Conservation (phyloP, 352 stramenopile genomes). For the Saprolegnia diclina region DNA sequence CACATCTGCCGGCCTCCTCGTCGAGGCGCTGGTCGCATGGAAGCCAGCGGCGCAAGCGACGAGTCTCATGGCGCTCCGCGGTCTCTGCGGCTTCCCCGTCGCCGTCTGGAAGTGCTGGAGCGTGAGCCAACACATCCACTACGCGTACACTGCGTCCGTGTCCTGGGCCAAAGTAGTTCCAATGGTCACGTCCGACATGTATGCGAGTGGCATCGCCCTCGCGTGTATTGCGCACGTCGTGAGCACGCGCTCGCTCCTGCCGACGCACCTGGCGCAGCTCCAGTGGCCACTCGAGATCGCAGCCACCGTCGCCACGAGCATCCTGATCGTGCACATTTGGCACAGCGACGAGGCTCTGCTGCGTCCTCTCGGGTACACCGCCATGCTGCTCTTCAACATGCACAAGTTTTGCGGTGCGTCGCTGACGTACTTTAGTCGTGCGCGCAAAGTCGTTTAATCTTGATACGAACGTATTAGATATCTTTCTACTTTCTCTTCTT, state of each 20-base stretch:
- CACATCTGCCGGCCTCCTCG: background rate
- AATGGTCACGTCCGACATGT: conserved; percentile 25
- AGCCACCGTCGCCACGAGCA: background rate
- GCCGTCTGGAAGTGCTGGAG: conserved; percentile 24
- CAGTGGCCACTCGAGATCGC: conserved; percentile 6
- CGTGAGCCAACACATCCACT: background rate
- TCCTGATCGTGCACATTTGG: background rate
- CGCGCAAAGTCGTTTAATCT: background rate
- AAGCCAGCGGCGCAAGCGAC: background rate
- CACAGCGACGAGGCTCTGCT: background rate
- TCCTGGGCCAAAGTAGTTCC: background rate
- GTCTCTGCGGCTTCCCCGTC: conserved; percentile 13
- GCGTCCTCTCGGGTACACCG: background rate
- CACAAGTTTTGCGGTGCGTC: conserved; percentile 20
- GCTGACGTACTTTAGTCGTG: background rate
- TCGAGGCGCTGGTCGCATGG: background rate
- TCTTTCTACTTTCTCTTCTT: conserved; percentile 26
- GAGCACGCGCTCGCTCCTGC: background rate
- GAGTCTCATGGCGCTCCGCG: conserved; percentile 10
- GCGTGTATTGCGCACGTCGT: conserved; percentile 8
- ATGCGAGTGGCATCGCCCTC: conserved; percentile 6
- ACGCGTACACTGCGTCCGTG: background rate
- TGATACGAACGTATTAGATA: background rate
- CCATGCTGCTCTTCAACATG: conserved; percentile 20
- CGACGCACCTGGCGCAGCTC: background rate